A percentile compares a stretch with the other conserved stretches of the same genome.
Evolutionary conservation across 345 rosid species (phyloP).

Genomic region (Capsella bursapastoris): DNA sequence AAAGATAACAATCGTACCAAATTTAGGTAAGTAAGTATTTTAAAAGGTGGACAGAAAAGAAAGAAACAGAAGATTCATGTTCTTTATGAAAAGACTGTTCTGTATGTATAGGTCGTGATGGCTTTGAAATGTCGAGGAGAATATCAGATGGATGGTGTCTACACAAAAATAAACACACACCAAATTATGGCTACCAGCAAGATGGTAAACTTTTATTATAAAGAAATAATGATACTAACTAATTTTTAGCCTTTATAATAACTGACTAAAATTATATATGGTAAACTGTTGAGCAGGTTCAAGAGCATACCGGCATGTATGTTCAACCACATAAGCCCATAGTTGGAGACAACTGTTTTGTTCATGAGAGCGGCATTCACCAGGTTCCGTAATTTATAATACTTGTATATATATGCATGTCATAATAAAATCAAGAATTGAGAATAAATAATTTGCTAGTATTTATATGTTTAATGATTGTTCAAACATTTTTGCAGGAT

Average conservation of each 20-base stretch:
- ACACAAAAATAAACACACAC: conserved; percentile 68
- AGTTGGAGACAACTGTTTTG: conserved; percentile 91
- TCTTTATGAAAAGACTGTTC: background rate
- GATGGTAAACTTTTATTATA: conserved; percentile 55
- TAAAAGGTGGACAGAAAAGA: background rate
- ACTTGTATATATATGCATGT: background rate
- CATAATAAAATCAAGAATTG: too few relatives aligned
- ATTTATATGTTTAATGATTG: background rate
- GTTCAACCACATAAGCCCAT: conserved; percentile 94
- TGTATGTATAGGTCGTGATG: conserved; percentile 73
- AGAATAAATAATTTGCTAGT: too few relatives aligned
- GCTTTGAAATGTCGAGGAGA: conserved; percentile 83
- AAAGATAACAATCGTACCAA: background rate
- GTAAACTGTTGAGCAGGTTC: conserved; percentile 56
- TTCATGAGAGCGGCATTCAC: conserved; percentile 90
- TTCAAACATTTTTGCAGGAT: conserved; percentile 54
- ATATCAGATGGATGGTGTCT: conserved; percentile 66
- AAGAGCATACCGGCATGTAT: conserved; percentile 73
- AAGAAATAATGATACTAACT: background rate
- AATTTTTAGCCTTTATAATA: background rate
- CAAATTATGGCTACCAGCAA: conserved; percentile 85
- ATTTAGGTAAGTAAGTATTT: background rate
- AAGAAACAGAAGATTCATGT: background rate
- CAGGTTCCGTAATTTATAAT: conserved; percentile 34
- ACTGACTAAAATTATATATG: background rate